phyloP scores from a whole-genome alignment of 192 early-diverging fungal species.

The Coemansia sp. region DNA sequence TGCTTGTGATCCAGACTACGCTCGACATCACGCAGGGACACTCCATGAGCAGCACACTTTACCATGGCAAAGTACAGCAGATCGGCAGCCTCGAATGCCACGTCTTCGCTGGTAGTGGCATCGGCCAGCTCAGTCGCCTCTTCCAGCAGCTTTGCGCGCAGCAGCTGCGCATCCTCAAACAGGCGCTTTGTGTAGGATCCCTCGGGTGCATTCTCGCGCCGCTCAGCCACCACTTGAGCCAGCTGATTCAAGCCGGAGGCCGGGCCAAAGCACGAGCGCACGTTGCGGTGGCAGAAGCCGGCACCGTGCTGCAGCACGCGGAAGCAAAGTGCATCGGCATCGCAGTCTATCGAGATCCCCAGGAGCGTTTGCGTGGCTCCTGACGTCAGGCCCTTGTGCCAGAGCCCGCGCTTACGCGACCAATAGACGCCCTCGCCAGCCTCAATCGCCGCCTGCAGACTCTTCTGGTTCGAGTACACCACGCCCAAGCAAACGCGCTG shows the following conservation, averaged over 20 bases:
- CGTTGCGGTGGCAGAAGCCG: constrained; percentile 93
- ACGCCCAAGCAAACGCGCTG: constrained; percentile 83
- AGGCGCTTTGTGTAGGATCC: constrained; percentile 92
- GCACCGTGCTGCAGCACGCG: constrained; percentile 81
- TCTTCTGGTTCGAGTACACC: constrained; percentile 84
- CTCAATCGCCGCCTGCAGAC: constrained; percentile 75
- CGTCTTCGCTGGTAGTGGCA: constrained; percentile 68
- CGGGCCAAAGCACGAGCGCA: constrained; percentile 87
- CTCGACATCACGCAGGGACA: constrained; percentile 83
- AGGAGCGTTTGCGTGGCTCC: constrained; percentile 89
- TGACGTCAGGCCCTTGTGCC: constrained; percentile 95
- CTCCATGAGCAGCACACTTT: constrained; percentile 80
- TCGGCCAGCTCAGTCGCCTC: constrained; percentile 92
- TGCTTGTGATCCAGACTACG: constrained; percentile 78
- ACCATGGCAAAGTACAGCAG: constrained; percentile 92
- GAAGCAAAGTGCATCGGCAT: constrained; percentile 83
- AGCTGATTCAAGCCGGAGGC: constrained; percentile 73
- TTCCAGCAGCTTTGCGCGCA: constrained; percentile 92
- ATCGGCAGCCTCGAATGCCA: constrained; percentile 96
- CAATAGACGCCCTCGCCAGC: constrained; percentile 89
- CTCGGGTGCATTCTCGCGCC: constrained; percentile 70
- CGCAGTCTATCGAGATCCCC: constrained; percentile 83
- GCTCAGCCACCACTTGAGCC: constrained; percentile 62
- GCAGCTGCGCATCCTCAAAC: constrained; percentile 76
- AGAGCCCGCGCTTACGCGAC: constrained; percentile 82